Conservation (phyloP, 768 basidiomycete genomes). For the Sarcomyxa edulis region DNA sequence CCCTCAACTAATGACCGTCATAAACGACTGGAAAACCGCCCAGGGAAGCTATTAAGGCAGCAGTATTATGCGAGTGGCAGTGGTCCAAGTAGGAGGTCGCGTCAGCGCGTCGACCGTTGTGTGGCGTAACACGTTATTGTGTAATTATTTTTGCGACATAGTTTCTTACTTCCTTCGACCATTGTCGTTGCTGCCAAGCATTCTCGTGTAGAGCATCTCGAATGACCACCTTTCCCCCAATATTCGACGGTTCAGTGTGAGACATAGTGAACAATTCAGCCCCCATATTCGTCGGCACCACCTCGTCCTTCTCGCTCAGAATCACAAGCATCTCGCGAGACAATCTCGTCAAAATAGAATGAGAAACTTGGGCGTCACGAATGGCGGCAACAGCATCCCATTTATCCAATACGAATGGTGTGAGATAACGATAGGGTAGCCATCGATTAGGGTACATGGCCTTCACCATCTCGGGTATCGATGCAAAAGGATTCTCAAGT, state of each 20-base stretch:
- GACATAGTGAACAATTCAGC: too few relatives aligned
- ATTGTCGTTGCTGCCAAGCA: slow-evolving; percentile 25
- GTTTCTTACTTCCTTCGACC: slow-evolving; percentile 22
- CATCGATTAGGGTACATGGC: slow-evolving; percentile 42
- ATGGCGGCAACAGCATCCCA: slow-evolving; percentile 39
- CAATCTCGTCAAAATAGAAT: slow-evolving; percentile 12
- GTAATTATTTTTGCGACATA: too few relatives aligned
- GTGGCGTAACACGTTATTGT: too few relatives aligned
- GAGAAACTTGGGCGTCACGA: not conserved
- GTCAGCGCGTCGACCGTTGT: too few relatives aligned
- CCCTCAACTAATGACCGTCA: too few relatives aligned
- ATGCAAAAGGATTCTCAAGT: slow-evolving; percentile 46
- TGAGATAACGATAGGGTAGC: slow-evolving; percentile 47
- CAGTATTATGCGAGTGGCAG: too few relatives aligned
- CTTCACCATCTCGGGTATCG: slow-evolving; percentile 39
- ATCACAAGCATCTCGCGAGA: slow-evolving; percentile 24
- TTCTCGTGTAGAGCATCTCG: slow-evolving; percentile 31
- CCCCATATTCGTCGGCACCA: slow-evolving; percentile 34
- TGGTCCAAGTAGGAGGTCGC: too few relatives aligned
- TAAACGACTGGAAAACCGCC: too few relatives aligned
- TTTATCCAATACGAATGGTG: slow-evolving; percentile 33
- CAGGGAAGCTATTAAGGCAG: too few relatives aligned
- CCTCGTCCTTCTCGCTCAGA: slow-evolving; percentile 39
- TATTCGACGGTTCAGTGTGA: slow-evolving; percentile 13
- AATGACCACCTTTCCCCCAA: slow-evolving; percentile 20